A percentile compares a stretch with the other conserved stretches of the same genome.
phyloP scores from a whole-genome alignment of 106 monocot genomes.

The Allium cepa region DNA sequence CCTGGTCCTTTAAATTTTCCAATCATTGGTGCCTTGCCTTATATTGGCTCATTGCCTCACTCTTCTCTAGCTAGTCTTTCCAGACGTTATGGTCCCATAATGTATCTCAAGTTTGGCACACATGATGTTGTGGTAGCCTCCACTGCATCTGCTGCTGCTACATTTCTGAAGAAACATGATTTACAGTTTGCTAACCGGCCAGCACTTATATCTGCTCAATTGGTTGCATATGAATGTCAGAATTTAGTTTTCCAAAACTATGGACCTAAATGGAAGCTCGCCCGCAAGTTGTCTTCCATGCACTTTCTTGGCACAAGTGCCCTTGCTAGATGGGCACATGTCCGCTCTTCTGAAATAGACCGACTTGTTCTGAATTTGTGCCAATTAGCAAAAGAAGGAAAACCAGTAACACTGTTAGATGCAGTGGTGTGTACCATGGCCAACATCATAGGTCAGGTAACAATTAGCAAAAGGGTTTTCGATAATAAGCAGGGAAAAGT shows the following conservation, averaged over 20 bases:
- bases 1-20: constrained; percentile 7
- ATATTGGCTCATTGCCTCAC: constrained; percentile 23
- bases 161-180: constrained; percentile 31
- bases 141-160: constrained; percentile 22
- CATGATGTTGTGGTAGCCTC: constrained; percentile 34
- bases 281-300: constrained; percentile 24
- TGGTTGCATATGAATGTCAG: constrained; percentile 28
- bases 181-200: constrained; percentile 35
- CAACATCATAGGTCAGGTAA: constrained; percentile 30
- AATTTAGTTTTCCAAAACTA: constrained; percentile 35
- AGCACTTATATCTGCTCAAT: constrained; percentile 5
- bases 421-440: constrained; percentile 23
- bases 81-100: constrained; percentile 23
- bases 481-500: constrained; percentile 14
- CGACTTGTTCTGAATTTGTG: constrained; percentile 14
- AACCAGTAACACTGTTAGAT: constrained; percentile 1
- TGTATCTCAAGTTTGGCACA: constrained; percentile 51
- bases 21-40: constrained; percentile 25
- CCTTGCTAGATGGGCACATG: constrained; percentile 20
- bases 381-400: no score
- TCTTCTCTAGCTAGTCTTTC: constrained; percentile 13
- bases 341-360: constrained; percentile 18
- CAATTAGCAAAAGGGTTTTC: constrained; percentile 33
- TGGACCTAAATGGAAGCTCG: constrained; percentile 29
- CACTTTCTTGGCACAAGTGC: constrained; percentile 32